Percentiles rank a stretch among this genome's conserved stretches.
Conservation (phyloP, 2,329 filamentous ascomycete species). For the Pseudogymnoascus sp. region DNA sequence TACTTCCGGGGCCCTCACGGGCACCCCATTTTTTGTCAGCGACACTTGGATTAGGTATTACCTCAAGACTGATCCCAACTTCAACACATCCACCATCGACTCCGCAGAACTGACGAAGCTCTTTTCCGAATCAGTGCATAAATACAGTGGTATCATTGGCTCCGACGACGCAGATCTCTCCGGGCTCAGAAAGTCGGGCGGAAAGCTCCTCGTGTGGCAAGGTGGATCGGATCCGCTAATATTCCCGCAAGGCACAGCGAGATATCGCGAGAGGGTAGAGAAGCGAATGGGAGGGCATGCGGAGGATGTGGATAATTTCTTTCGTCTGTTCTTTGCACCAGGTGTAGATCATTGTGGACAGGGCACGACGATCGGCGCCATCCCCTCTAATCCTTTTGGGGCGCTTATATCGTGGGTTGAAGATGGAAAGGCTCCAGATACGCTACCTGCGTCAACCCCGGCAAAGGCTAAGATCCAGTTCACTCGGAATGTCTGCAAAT, state of each 20-base stretch:
- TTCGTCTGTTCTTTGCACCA: constrained; percentile 11
- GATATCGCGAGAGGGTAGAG: constrained; percentile 33
- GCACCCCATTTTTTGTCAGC: not conserved
- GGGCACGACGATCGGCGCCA: too few relatives aligned
- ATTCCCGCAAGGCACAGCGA: constrained; percentile 28
- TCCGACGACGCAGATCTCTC: constrained; percentile 9
- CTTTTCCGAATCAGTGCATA: constrained; percentile 22
- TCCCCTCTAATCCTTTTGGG: too few relatives aligned
- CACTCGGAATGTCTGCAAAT: too few relatives aligned
- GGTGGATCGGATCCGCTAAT: constrained; percentile 28
- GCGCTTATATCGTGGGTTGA: too few relatives aligned
- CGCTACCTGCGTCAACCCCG: too few relatives aligned
- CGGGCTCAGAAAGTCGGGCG: constrained; percentile 5
- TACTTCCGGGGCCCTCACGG: not conserved
- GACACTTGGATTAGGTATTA: not conserved
- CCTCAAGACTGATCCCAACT: not conserved
- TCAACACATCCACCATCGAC: constrained; percentile 27
- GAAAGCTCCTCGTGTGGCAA: constrained; percentile 17
- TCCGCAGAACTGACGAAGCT: constrained; percentile 22
- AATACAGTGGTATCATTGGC: constrained; percentile 23
- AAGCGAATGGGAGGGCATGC: not conserved
- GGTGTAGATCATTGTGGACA: constrained; percentile 11
- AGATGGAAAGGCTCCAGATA: too few relatives aligned
- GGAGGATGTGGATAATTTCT: constrained; percentile 13
- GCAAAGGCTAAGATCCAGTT: too few relatives aligned